A percentile compares a stretch with the other conserved stretches of the same genome.
These are phyloP conservation scores for Aspergillus sp. DNA, from an alignment of 2,329 filamentous ascomycete species.

Conservation along the genomic window DNA sequence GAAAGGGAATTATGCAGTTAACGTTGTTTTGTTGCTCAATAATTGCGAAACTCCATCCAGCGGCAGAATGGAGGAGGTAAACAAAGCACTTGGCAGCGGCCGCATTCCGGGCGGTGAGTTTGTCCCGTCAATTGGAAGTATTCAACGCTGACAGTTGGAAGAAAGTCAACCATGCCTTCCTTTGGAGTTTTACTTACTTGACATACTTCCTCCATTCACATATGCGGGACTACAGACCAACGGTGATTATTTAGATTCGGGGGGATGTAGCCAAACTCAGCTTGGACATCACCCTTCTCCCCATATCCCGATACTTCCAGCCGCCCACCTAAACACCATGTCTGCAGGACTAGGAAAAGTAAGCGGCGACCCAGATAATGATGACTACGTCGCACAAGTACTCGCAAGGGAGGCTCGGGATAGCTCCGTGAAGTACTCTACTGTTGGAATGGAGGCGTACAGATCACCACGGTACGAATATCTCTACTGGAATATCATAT, in stretches of 20 bases:
- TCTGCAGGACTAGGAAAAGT: conserved; percentile 24
- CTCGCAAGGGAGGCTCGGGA: conserved; percentile 76
- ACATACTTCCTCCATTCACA: neutral
- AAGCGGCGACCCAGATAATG: conserved; percentile 48
- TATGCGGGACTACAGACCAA: neutral
- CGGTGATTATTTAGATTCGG: neutral
- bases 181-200: neutral
- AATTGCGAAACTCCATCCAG: neutral
- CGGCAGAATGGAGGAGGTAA: conserved; percentile 2
- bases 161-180: neutral
- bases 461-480: conserved; percentile 51
- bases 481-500: neutral
- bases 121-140: neutral
- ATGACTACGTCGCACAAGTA: conserved; percentile 71
- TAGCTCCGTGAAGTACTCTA: conserved; percentile 70
- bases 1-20: neutral
- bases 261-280: conserved; percentile 4
- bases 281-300: neutral
- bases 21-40: neutral
- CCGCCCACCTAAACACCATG: conserved; percentile 23
- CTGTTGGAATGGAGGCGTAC: conserved; percentile 71
- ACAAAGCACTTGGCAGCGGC: neutral
- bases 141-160: neutral
- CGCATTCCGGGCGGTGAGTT: neutral
- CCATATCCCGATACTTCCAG: neutral